A percentile compares a stretch with the other conserved stretches of the same genome.
Evolutionary conservation across 73 alveolate genomes (phyloP).

Genomic region (Paramecium sexaurelia): DNA sequence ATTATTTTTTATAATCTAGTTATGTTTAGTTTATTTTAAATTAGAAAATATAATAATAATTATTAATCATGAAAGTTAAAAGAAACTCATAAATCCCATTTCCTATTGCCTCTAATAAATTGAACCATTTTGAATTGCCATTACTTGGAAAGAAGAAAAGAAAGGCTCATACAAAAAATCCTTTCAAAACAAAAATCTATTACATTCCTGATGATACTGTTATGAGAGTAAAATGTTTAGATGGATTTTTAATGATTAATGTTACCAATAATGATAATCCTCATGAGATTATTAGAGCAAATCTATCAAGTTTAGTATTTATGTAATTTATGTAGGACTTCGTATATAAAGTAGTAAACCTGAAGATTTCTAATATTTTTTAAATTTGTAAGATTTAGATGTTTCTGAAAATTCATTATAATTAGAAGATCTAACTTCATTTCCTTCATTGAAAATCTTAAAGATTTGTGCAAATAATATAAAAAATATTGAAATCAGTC

Average conservation of each 20-base stretch:
- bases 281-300: constrained; percentile 59
- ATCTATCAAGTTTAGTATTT: constrained; percentile 56
- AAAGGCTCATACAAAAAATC: constrained; percentile 59
- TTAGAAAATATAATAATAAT: not conserved
- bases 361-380: constrained; percentile 59
- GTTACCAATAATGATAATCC: constrained; percentile 61
- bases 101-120: not conserved
- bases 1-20: not conserved
- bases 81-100: not conserved
- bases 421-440: constrained; percentile 58
- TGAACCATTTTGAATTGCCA: constrained; percentile 37
- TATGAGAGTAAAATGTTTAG: constrained; percentile 51
- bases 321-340: not conserved
- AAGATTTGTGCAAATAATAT: constrained; percentile 61
- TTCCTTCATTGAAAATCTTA: constrained; percentile 43
- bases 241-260: constrained; percentile 56
- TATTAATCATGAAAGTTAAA: constrained; percentile 10
- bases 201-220: constrained; percentile 63
- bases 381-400: constrained; percentile 64
- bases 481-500: constrained; percentile 6
- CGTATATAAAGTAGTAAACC: constrained; percentile 38
- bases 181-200: constrained; percentile 60
- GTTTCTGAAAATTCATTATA: constrained; percentile 48
- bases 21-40: not conserved
- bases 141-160: constrained; percentile 32